Evolutionary conservation across 1,139 yeast species (phyloP).

Genomic region (Pichia kudriavzevii): DNA sequence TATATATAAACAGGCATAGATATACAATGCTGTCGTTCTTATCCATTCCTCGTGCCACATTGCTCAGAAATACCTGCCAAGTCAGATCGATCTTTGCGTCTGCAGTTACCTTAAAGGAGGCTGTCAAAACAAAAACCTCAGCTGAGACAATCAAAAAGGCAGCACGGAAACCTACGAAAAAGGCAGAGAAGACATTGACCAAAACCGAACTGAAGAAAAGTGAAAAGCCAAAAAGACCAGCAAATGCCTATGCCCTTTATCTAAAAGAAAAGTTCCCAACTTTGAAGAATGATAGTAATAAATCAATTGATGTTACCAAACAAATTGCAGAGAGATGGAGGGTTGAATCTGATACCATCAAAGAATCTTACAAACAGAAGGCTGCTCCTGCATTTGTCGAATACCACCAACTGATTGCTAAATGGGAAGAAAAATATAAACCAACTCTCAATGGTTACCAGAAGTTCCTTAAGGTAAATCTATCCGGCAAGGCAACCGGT

Average conservation of each 20-base stretch:
- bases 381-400: slow-evolving; percentile 7
- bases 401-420: slow-evolving; percentile 14
- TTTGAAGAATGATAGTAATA: slow-evolving; percentile 7
- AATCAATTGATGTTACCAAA: slow-evolving; percentile 12
- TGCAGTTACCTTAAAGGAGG: too few relatives aligned
- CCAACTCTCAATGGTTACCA: slow-evolving; percentile 19
- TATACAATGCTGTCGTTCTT: slow-evolving; percentile 3
- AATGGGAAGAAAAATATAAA: slow-evolving; percentile 22
- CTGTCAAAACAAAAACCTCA: background rate
- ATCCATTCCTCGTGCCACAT: slow-evolving; percentile 1
- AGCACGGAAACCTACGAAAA: slow-evolving; percentile 7
- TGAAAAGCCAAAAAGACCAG: slow-evolving; percentile 22
- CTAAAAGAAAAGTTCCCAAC: slow-evolving; percentile 16
- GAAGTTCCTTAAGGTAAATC: slow-evolving; percentile 17
- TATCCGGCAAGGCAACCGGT: slow-evolving; percentile 2
- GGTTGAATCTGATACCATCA: slow-evolving; percentile 12
- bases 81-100: too few relatives aligned
- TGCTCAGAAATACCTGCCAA: slow-evolving; percentile 2
- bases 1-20: too few relatives aligned
- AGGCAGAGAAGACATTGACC: slow-evolving; percentile 7
- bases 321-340: slow-evolving; percentile 19
- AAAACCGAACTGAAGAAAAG: slow-evolving; percentile 11
- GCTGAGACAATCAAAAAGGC: slow-evolving; percentile 4
- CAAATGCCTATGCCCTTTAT: slow-evolving; percentile 17
- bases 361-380: slow-evolving; percentile 11